phyloP scores from a whole-genome alignment of 352 stramenopile genomes.

The Globisporangium lucens region DNA sequence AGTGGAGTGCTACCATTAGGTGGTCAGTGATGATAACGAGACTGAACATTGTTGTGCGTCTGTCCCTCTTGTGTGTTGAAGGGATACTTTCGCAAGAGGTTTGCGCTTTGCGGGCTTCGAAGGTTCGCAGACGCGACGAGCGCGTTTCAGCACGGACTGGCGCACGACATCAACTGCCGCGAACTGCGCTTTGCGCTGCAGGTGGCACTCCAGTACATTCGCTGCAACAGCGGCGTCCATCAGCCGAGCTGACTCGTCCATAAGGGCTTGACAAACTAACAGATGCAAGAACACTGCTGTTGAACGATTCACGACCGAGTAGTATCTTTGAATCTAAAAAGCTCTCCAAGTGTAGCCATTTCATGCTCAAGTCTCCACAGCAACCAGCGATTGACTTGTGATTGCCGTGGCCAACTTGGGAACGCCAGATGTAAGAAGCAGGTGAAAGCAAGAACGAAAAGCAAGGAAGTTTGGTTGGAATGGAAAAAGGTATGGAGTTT shows the following conservation, averaged over 20 bases:
- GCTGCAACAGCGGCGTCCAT: constrained; percentile 1
- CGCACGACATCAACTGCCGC: constrained; percentile 54
- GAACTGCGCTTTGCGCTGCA: constrained; percentile 60
- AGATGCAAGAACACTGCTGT: not conserved
- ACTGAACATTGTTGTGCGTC: not conserved
- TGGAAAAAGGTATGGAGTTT: constrained; percentile 26
- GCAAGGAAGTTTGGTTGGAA: not conserved
- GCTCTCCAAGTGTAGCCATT: not conserved
- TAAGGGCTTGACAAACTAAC: too few relatives aligned
- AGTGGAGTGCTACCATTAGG: not conserved
- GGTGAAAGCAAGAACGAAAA: not conserved
- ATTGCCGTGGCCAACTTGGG: not conserved
- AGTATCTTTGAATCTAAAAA: not conserved
- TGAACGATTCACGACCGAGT: not conserved
- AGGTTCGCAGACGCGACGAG: constrained; percentile 51
- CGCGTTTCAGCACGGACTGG: constrained; percentile 63
- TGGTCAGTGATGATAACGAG: not conserved
- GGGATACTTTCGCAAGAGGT: constrained; percentile 72
- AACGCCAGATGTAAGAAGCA: not conserved
- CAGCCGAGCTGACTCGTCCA: not conserved
- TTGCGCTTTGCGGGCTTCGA: constrained; percentile 46
- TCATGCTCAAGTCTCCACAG: not conserved
- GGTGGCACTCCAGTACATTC: constrained; percentile 30
- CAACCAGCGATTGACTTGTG: not conserved
- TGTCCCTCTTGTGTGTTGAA: constrained; percentile 16